A percentile compares a stretch with the other conserved stretches of the same genome.
phyloP scores from a whole-genome alignment of 2,329 filamentous ascomycete species.

The Fusarium vanettenii region DNA sequence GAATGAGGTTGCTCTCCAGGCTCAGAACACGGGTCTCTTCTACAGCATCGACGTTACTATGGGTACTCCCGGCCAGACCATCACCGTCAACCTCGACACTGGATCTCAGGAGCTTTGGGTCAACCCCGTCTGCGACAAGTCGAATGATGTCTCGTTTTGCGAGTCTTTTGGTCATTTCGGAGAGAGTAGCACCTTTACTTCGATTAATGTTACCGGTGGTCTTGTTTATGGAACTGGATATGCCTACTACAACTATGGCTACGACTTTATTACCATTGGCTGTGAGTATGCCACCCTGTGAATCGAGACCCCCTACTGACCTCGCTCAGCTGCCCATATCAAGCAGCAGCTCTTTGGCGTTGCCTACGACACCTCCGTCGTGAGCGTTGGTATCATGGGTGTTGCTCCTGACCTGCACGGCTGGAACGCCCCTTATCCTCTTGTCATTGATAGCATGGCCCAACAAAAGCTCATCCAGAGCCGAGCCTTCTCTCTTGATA shows the following conservation, averaged over 20 bases:
- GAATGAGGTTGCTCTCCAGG: conserved; percentile 36
- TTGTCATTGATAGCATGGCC: conserved; percentile 50
- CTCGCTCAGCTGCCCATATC: conserved; percentile 42
- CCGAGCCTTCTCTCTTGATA: conserved; percentile 50
- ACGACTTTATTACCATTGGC: conserved; percentile 49
- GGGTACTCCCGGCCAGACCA: conserved; percentile 52
- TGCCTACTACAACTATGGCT: conserved; percentile 48
- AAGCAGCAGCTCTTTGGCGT: conserved; percentile 52
- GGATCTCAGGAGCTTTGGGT: conserved; percentile 57
- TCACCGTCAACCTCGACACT: conserved; percentile 56
- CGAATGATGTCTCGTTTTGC: conserved; percentile 45
- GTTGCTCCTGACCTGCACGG: conserved; percentile 48
- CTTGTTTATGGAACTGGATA: conserved; percentile 49
- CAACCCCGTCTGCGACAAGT: conserved; percentile 53
- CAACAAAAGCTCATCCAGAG: conserved; percentile 52
- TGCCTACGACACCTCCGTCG: conserved; percentile 46
- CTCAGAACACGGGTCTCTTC: conserved; percentile 48
- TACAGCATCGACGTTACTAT: conserved; percentile 54
- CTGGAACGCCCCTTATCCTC: conserved; percentile 50
- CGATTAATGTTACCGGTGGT: conserved; percentile 40
- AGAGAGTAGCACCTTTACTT: conserved; percentile 44
- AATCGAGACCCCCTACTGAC: background rate
- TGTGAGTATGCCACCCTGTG: conserved; percentile 38
- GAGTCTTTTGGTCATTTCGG: conserved; percentile 45
- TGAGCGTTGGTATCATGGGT: conserved; percentile 50